phyloP scores from a whole-genome alignment of 768 basidiomycete genomes.

The Kwoniella dejecticola region DNA sequence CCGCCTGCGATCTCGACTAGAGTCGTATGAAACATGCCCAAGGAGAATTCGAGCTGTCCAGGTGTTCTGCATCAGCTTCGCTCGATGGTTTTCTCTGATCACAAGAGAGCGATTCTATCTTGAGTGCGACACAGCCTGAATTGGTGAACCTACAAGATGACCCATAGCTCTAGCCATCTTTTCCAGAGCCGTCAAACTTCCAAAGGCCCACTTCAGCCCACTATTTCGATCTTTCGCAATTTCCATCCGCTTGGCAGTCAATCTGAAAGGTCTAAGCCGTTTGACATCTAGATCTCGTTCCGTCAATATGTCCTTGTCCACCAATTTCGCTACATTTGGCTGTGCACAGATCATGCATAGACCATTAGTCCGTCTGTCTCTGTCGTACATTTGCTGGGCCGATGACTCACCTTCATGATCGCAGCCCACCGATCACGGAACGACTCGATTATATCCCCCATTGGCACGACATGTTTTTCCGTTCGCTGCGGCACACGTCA shows the following conservation, averaged over 20 bases:
- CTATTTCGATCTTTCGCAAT: conserved; percentile 54
- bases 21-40: conserved; percentile 72
- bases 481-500: conserved; percentile 61
- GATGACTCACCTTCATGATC: conserved; percentile 68
- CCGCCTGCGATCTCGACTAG: conserved; percentile 63
- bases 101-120: neutral
- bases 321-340: conserved; percentile 48
- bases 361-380: too few species aligned
- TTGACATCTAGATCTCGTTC: conserved; percentile 60
- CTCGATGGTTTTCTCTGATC: too few species aligned
- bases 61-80: too few species aligned
- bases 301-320: conserved; percentile 44
- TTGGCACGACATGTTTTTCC: conserved; percentile 74
- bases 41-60: conserved; percentile 75
- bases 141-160: conserved; percentile 60
- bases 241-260: conserved; percentile 43
- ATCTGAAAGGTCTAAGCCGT: conserved; percentile 66
- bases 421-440: conserved; percentile 69
- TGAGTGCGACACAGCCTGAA: neutral
- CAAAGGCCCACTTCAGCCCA: conserved; percentile 61
- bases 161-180: conserved; percentile 78
- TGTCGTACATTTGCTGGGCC: neutral
- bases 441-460: conserved; percentile 67
- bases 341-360: conserved; percentile 14
- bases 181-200: conserved; percentile 60